Percentiles rank a stretch among this genome's conserved stretches.
phyloP scores from a whole-genome alignment of 768 basidiomycete species.

The Sutorius australiensis region DNA sequence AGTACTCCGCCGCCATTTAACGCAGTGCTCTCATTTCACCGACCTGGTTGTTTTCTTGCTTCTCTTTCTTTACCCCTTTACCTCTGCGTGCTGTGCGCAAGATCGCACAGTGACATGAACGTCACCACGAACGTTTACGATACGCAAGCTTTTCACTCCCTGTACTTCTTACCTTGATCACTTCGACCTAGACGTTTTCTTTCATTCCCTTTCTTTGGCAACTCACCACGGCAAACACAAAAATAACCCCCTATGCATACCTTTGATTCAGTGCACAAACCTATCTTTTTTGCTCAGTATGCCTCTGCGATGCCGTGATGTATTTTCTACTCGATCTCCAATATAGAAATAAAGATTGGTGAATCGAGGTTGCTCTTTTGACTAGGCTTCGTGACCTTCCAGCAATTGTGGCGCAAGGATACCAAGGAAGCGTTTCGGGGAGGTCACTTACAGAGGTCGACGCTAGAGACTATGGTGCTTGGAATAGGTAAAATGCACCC shows the following conservation, averaged over 20 bases:
- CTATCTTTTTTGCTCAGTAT: neutral
- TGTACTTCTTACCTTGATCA: neutral
- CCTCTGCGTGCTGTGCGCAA: conserved; percentile 4
- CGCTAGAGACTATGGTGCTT: neutral
- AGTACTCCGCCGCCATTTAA: conserved; percentile 4
- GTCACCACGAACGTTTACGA: conserved; percentile 14
- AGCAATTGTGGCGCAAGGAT: neutral
- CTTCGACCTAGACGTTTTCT: conserved; percentile 1
- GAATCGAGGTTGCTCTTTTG: neutral
- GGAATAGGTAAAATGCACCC: neutral
- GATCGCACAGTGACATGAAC: conserved; percentile 10
- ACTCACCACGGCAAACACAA: neutral
- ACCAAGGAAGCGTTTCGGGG: neutral
- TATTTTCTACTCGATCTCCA: neutral
- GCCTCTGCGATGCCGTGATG: conserved; percentile 11
- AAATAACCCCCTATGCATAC: neutral
- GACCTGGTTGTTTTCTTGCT: too few relatives aligned
- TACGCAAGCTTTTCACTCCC: neutral
- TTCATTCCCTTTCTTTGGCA: conserved; percentile 1
- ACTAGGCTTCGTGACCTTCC: neutral
- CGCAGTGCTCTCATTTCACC: neutral
- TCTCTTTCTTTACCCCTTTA: too few relatives aligned
- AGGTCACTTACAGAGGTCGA: neutral
- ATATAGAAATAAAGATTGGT: neutral
- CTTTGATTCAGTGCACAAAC: neutral